Base-by-base conservation (phyloP, 176 grass and related monocot species). In the Triticum timopheevii region DNA sequence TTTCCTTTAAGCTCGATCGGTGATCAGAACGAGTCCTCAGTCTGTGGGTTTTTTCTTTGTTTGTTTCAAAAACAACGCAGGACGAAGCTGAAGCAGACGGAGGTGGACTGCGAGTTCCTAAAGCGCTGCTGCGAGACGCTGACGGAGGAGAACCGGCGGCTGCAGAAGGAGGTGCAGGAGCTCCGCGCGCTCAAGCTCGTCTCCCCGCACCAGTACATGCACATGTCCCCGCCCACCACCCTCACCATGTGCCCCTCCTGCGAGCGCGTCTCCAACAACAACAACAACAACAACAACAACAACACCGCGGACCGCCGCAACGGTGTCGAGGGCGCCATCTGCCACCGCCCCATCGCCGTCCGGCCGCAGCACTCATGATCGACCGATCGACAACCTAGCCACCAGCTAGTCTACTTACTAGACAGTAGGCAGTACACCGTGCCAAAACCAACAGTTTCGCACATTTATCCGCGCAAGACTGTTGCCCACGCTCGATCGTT, bases 51-150 rank as follows among this genome's bases (percentile, higher is more conserved):
- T 19, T 7, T 8, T 44, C 12, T 30, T 0, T 0, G 4, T 9
- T 8, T 13, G 5, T 13, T 15, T 23, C 45, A 0, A 4, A 3
- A 38, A 38, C 36, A 8, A 38, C 68, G 5, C 71, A 97, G 95
- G 86, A 97, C 95, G 82, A 97, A 97, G 77, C 86, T 97, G 90
- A 97, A 97, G 90, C 95, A 97, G 87, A 97, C 92, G 66, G 95
- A 97, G 92, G 95, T 97, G 70, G 95, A 97, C 82, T 97, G 95
- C 80, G 95, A 94, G 88, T 94, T 87, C 86, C 61, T 97, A 84
- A 97, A 97, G 83, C 87, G 90, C 58, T 97, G 95, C 86, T 97
- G 95, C 65, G 95, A 97, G 88, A 97, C 85, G 84, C 92, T 97
- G n/a, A 97, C 95, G 1, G 90, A 97, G 85, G 95, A 97, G 79